Base-by-base conservation (phyloP, 345 rosid genomes). In the Brassica juncea region DNA sequence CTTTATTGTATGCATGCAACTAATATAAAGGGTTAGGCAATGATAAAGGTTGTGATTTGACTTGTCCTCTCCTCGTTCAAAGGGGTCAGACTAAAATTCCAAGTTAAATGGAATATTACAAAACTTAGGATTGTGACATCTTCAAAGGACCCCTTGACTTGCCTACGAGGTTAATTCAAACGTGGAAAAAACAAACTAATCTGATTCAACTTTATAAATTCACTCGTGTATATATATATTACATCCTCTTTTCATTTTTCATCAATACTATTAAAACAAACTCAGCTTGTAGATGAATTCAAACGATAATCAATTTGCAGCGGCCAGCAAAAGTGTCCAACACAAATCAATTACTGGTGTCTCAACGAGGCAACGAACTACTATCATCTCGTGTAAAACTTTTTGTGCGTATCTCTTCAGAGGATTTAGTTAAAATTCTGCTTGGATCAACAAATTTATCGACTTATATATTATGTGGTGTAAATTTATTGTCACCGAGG, bases 41-140 rank as follows among this genome's bases (percentile, higher is more conserved):
- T 66, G 35, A 7, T 23, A 55, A 30, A 66, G 68, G 39, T 42
- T 59, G 57, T 73, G 21, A 68, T 34, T 42, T 32, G 78, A 68
- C 70, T 39, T 79, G 74, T 28, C 78, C 39, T 60, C 74, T 68
- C 74, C 57, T 67, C 44, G 49, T 47, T 79, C 73, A 59, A 73
- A 73, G 44, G 74, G 82, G 70, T 79, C 82, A 66, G 59, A 58
- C 37, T 66, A 66, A 73, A 72, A 21, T 42, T 72, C 77, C 68
- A 66, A 58, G 27, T 14, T 31, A 57, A 21, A 66, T 5, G 62
- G 77, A 72, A 72, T 72, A 72, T 78, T 57, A 76, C 25, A 30
- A 57, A 39, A 66, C n/a, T 31, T 30, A 67, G 52, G 54, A 66
- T 42, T 72, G 52, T 72, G 61, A 79, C 60, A 79, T 73, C 74